Conservation (phyloP, 2,329 filamentous ascomycete species). For the Pyricularia grisea region DNA sequence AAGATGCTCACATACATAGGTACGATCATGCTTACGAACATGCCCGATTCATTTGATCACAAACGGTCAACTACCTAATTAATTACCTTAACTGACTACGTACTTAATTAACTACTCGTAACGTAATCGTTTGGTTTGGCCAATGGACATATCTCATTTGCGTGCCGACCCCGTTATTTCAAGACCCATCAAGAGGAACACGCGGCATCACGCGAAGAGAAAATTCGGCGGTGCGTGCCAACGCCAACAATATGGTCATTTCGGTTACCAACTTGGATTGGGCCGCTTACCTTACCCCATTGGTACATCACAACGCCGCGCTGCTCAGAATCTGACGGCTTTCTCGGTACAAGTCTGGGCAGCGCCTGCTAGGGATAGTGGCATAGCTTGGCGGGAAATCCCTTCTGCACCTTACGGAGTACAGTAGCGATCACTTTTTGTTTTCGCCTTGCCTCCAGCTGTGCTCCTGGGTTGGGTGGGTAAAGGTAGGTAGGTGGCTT, state of each 20-base stretch:
- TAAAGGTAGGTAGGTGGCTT: no score
- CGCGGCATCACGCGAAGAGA: neutral
- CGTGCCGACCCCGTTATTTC: neutral
- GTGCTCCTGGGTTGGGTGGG: no score
- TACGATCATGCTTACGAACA: neutral
- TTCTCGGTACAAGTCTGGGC: neutral
- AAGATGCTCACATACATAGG: no score
- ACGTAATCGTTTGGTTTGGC: neutral
- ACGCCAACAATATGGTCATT: neutral
- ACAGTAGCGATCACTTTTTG: no score
- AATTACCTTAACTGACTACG: no score
- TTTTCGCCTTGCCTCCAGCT: no score
- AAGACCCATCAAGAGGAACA: neutral
- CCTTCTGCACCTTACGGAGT: neutral
- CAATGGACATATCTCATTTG: neutral
- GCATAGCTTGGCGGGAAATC: neutral
- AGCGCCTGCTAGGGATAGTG: neutral
- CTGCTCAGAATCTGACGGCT: neutral
- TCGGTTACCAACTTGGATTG: neutral
- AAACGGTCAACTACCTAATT: neutral
- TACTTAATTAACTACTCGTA: neutral
- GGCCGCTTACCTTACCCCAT: neutral
- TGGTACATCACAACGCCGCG: neutral
- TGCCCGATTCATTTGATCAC: neutral
- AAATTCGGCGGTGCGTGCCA: neutral